Evolutionary conservation across 192 early-diverging fungal genomes (phyloP).

Genomic region (Backusella psychrophila): DNA sequence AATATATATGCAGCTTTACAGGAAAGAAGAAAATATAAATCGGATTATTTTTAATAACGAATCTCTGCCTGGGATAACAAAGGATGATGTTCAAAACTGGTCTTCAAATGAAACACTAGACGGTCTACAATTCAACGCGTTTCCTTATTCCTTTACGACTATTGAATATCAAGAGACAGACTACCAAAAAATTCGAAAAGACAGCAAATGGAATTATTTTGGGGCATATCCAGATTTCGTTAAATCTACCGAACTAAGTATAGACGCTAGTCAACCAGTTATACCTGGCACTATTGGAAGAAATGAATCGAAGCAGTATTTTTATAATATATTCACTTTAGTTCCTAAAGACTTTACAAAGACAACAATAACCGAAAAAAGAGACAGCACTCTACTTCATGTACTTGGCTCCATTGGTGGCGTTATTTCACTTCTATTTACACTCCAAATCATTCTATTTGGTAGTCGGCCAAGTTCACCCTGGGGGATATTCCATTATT

Average conservation of each 20-base stretch:
- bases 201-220: background rate
- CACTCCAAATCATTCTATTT: conserved; percentile 10
- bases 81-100: background rate
- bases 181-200: background rate
- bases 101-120: background rate
- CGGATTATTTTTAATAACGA: background rate
- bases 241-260: background rate
- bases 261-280: background rate
- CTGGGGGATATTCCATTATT: background rate
- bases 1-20: background rate
- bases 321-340: background rate
- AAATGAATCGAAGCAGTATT: too few relatives aligned
- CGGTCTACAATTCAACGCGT: background rate
- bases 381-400: conserved; percentile 1
- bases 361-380: conserved; percentile 1
- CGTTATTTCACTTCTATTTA: background rate
- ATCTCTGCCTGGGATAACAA: background rate
- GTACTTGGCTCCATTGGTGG: conserved; percentile 12
- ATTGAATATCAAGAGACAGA: background rate
- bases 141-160: background rate
- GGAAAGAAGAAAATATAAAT: background rate
- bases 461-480: background rate
- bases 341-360: background rate
- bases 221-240: background rate
- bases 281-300: background rate